A percentile compares a stretch with the other conserved stretches of the same genome.
Conservation (phyloP, 139 green algal genomes). For the Klebsormidium nitens region DNA sequence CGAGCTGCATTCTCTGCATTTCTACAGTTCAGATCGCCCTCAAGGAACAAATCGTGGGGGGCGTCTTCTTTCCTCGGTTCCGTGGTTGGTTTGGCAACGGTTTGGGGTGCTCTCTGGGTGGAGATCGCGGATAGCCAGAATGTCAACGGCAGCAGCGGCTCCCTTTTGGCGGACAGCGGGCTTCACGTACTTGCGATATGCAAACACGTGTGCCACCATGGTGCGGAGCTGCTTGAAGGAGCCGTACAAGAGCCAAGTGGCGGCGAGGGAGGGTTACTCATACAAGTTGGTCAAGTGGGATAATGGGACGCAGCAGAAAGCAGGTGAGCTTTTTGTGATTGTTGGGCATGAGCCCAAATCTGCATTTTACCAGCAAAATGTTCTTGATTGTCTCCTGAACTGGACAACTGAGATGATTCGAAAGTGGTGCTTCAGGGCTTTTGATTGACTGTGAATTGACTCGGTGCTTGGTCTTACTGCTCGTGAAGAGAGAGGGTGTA, state of each 20-base stretch:
- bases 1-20: no score
- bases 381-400: no score
- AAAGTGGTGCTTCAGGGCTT: no score
- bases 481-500: no score
- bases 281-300: constrained; percentile 59
- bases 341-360: no score
- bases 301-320: constrained; percentile 48
- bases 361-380: no score
- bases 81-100: background rate
- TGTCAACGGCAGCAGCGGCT: constrained; percentile 23
- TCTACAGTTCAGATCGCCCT: no score
- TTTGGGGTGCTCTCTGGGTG: background rate
- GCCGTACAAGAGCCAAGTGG: constrained; percentile 52
- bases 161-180: constrained; percentile 66
- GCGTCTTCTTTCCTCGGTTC: background rate
- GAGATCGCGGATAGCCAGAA: constrained; percentile 2
- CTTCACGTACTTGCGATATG: constrained; percentile 75
- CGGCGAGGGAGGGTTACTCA: constrained; percentile 57
- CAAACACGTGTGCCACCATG: constrained; percentile 60
- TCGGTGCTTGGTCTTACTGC: no score
- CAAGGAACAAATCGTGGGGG: no score
- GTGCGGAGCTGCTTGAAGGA: constrained; percentile 68
- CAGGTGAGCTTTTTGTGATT: no score
- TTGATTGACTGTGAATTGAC: no score
- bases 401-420: no score